Percentiles rank a stretch among this genome's conserved stretches.
Conservation (phyloP, 1,284 basidiomycete species). For the Caloboletus firmus region DNA sequence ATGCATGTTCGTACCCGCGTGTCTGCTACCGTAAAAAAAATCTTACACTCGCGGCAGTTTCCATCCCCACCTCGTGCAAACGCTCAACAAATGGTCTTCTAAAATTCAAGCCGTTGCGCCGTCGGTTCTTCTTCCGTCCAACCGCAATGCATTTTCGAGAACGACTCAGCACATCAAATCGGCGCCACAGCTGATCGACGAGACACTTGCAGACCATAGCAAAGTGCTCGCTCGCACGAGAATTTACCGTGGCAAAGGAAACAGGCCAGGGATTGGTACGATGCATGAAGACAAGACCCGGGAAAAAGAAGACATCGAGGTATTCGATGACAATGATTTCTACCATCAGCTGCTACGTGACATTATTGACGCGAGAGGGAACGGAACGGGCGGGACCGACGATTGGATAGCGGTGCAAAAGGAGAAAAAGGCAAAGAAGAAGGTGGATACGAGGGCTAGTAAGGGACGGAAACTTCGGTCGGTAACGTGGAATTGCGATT, state of each 20-base stretch:
- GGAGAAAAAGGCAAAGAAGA: slow-evolving; percentile 72
- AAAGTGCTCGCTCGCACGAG: slow-evolving; percentile 62
- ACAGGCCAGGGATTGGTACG: slow-evolving; percentile 40
- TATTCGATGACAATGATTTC: slow-evolving; percentile 89
- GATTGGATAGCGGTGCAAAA: slow-evolving; percentile 70
- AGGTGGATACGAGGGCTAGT: slow-evolving; percentile 89
- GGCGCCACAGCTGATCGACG: slow-evolving; percentile 71
- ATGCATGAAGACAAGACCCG: slow-evolving; percentile 26
- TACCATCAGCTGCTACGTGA: slow-evolving; percentile 89
- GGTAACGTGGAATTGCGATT: slow-evolving; percentile 24
- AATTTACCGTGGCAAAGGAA: slow-evolving; percentile 46
- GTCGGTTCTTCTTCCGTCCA: slow-evolving; percentile 68
- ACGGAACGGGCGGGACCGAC: slow-evolving; percentile 42
- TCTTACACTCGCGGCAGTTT: slow-evolving; percentile 41
- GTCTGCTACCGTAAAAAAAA: slow-evolving; percentile 1
- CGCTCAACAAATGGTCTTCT: slow-evolving; percentile 87
- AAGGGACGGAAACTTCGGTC: slow-evolving; percentile 87
- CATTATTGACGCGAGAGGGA: slow-evolving; percentile 73
- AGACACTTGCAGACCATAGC: slow-evolving; percentile 56
- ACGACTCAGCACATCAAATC: slow-evolving; percentile 54
- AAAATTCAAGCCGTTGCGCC: slow-evolving; percentile 91
- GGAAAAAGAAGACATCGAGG: slow-evolving; percentile 47
- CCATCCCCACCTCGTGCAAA: slow-evolving; percentile 70
- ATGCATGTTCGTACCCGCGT: slow-evolving; percentile 45
- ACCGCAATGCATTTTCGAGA: slow-evolving; percentile 61